These are phyloP conservation scores for Pneumocystis carinii DNA, from an alignment of 1,139 yeast species.

Conservation along the genomic window DNA sequence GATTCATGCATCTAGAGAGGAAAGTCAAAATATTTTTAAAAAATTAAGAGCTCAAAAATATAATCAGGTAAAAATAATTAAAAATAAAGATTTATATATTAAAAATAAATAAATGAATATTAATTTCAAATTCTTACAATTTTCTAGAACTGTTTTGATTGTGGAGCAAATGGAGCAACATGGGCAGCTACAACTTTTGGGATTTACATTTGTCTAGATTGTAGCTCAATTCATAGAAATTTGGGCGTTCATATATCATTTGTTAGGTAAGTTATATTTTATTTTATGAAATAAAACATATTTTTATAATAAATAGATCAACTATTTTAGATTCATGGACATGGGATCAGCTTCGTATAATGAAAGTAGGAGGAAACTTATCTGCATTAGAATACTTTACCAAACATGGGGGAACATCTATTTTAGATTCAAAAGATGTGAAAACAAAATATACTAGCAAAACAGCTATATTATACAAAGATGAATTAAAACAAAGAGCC, in stretches of 20 bases:
- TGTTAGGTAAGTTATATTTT: slow-evolving; percentile 31
- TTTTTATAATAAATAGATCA: slow-evolving; percentile 32
- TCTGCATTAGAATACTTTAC: slow-evolving; percentile 54
- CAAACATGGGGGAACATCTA: slow-evolving; percentile 39
- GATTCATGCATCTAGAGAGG: slow-evolving; percentile 5
- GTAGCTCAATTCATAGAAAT: slow-evolving; percentile 93
- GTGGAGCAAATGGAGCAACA: slow-evolving; percentile 90
- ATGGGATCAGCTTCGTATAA: slow-evolving; percentile 70
- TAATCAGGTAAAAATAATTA: slow-evolving; percentile 2
- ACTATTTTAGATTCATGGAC: slow-evolving; percentile 97
- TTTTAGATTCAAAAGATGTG: slow-evolving; percentile 30
- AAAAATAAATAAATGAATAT: not conserved
- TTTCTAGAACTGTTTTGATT: slow-evolving; percentile 54
- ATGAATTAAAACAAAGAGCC: slow-evolving; percentile 57
- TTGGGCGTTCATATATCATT: slow-evolving; percentile 94
- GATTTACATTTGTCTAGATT: slow-evolving; percentile 85
- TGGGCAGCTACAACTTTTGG: slow-evolving; percentile 99
- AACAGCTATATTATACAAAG: slow-evolving; percentile 64
- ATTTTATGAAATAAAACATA: not conserved
- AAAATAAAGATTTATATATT: not conserved
- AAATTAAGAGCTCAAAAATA: slow-evolving; percentile 2
- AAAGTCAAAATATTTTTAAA: slow-evolving; percentile 1
- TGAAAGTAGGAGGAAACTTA: slow-evolving; percentile 93
- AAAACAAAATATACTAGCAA: slow-evolving; percentile 65
- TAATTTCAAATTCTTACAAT: not conserved